A percentile compares a stretch with the other conserved stretches of the same genome.
phyloP scores from a whole-genome alignment of 2,329 filamentous ascomycete species.

The Fusarium solani-melongenae region DNA sequence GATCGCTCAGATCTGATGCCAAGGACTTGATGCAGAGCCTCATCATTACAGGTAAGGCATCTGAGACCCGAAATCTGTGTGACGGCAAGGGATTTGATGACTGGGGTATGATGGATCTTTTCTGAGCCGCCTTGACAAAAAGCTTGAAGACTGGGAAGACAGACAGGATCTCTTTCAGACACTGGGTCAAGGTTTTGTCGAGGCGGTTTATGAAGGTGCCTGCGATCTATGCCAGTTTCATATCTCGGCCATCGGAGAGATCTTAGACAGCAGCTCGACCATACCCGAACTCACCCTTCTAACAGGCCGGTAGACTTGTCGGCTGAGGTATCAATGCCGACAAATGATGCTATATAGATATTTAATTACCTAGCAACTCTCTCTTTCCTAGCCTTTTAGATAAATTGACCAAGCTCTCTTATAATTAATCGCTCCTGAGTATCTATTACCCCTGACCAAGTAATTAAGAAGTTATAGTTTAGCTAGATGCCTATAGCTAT shows the following conservation, averaged over 20 bases:
- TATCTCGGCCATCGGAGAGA: background rate
- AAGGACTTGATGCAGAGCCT: no score
- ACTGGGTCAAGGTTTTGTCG: background rate
- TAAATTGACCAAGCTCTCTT: background rate
- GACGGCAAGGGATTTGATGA: no score
- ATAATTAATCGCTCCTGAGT: background rate
- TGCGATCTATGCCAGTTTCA: background rate
- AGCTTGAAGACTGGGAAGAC: no score
- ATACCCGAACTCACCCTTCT: no score
- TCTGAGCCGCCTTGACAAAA: no score
- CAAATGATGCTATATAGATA: no score
- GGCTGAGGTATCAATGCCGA: no score
- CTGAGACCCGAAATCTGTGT: no score
- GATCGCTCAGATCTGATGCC: no score
- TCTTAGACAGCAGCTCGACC: background rate
- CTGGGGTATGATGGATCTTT: no score
- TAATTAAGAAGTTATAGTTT: background rate
- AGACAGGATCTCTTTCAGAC: background rate
- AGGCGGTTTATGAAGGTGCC: background rate
- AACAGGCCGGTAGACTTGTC: no score
- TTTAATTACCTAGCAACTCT: background rate
- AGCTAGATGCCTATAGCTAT: background rate
- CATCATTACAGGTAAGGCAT: no score
- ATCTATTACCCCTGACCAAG: background rate
- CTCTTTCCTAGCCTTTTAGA: background rate